These are phyloP conservation scores for Plectranthus barbatus DNA, from an alignment of 257 asterid species.

Conservation along the genomic window DNA sequence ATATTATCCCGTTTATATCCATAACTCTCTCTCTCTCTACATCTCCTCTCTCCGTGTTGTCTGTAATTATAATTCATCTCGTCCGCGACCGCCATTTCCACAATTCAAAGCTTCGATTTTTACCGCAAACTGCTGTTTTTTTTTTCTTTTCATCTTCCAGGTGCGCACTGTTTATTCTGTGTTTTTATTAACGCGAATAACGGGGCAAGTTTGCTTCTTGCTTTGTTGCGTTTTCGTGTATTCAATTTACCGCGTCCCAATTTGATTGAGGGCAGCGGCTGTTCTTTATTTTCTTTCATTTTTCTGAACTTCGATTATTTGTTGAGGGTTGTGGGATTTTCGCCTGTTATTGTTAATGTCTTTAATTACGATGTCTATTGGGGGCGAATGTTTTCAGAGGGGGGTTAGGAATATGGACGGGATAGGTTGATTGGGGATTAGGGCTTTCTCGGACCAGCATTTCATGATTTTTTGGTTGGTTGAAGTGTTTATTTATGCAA, in stretches of 20 bases:
- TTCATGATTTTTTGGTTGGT: conserved; percentile 9
- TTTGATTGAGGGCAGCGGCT: conserved; percentile 14
- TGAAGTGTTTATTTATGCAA: background rate
- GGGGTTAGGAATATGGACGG: conserved; percentile 18
- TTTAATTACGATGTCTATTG: background rate
- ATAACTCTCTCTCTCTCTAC: background rate
- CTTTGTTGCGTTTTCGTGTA: background rate
- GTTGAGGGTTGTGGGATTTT: background rate
- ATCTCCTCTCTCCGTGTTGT: background rate
- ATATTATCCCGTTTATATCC: conserved; percentile 13
- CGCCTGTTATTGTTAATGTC: background rate
- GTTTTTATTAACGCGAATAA: background rate
- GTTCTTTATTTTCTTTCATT: background rate
- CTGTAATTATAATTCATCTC: conserved; percentile 9
- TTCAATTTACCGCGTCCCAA: background rate
- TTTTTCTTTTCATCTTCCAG: conserved; percentile 6
- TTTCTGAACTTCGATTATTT: conserved; percentile 9
- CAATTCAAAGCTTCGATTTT: conserved; percentile 25
- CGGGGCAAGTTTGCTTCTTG: conserved; percentile 16
- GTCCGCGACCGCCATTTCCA: conserved; percentile 34
- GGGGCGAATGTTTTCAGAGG: background rate
- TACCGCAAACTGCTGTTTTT: conserved; percentile 5
- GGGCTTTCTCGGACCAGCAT: conserved; percentile 32
- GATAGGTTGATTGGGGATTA: conserved; percentile 23
- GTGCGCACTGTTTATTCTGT: conserved; percentile 6